These are phyloP conservation scores for Malassezia psittaci DNA, from an alignment of 1,284 basidiomycete species.

Conservation along the genomic window DNA sequence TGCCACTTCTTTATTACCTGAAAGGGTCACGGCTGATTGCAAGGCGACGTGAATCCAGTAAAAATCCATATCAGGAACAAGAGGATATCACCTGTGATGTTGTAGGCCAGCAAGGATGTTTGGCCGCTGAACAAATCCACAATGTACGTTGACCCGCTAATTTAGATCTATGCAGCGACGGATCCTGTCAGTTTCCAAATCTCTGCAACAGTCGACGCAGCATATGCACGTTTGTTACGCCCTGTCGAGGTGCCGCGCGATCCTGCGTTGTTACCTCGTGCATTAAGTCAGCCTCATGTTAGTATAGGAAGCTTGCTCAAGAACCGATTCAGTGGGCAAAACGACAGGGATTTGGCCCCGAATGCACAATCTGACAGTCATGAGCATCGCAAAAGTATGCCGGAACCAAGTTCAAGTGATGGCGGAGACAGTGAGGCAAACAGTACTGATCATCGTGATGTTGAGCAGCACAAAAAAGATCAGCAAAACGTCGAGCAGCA, in stretches of 20 bases:
- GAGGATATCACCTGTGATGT: constrained; percentile 47
- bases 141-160: constrained; percentile 35
- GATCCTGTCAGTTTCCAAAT: constrained; percentile 50
- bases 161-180: constrained; percentile 40
- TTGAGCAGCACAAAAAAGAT: no score
- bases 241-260: constrained; percentile 47
- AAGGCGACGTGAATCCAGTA: constrained; percentile 50
- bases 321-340: constrained; percentile 13
- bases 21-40: constrained; percentile 54
- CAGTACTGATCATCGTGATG: no score
- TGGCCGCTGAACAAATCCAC: constrained; percentile 52
- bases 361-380: no score
- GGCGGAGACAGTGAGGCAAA: no score
- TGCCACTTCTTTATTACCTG: constrained; percentile 54
- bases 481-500: no score
- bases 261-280: constrained; percentile 36
- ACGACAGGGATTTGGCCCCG: no score
- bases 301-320: constrained; percentile 34
- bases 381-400: no score
- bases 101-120: constrained; percentile 53
- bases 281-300: constrained; percentile 36
- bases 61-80: constrained; percentile 19
- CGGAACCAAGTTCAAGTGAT: no score
- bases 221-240: constrained; percentile 46
- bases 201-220: constrained; percentile 46